These are phyloP conservation scores for Globisporangium viniferum DNA, from an alignment of 352 stramenopile species.

Conservation along the genomic window DNA sequence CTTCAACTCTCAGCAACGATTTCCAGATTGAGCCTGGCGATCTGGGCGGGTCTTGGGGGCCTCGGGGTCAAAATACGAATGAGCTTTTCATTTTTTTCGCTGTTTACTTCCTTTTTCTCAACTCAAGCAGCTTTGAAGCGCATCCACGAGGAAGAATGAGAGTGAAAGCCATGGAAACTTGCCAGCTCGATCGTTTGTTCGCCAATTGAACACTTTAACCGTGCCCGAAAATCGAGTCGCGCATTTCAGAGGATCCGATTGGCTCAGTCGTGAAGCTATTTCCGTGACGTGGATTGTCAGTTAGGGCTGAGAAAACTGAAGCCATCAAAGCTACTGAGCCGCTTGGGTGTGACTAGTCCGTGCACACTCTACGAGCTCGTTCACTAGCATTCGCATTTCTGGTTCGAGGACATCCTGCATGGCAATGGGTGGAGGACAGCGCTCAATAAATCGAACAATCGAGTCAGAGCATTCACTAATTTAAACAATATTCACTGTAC, in stretches of 20 bases:
- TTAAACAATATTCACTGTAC: not conserved
- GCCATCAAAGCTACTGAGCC: too few species aligned
- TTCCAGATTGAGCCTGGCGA: not conserved
- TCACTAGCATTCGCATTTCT: too few species aligned
- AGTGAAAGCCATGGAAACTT: not conserved
- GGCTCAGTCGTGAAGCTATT: not conserved
- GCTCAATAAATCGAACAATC: not conserved
- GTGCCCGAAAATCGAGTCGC: not conserved
- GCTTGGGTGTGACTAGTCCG: too few species aligned
- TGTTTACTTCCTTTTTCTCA: not conserved
- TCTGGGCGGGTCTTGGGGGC: not conserved
- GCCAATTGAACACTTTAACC: not conserved
- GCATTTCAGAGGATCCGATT: not conserved
- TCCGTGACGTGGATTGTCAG: not conserved
- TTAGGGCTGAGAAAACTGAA: not conserved
- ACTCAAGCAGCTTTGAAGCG: not conserved
- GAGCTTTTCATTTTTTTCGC: not conserved
- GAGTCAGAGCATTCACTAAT: not conserved
- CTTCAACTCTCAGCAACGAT: not conserved
- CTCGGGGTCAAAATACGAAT: not conserved
- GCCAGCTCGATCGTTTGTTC: not conserved
- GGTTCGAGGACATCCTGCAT: too few species aligned
- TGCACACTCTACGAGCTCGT: too few species aligned
- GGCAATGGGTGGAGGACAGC: not conserved
- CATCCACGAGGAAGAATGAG: not conserved